Evolutionary conservation across 1,284 basidiomycete genomes (phyloP), one percentile per base, ranked within the genome.

Genomic region (Marasmius tenuissimus): DNA sequence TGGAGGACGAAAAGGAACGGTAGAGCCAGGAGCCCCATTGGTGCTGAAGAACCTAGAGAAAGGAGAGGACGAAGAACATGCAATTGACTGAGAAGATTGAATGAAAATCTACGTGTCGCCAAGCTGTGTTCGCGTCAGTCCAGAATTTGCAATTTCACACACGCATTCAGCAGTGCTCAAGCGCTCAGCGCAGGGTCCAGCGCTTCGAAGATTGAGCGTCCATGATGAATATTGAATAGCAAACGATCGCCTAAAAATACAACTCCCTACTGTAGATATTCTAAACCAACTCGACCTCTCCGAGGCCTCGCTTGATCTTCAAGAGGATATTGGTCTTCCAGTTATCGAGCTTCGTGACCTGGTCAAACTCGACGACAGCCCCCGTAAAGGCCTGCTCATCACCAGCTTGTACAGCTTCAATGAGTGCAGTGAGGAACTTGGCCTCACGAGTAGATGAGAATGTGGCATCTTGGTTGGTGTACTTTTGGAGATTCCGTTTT

Each of bases 321-420:
- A 97, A 78, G 68, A 98, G 74, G 57, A 98, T 89, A 39, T 76
- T 81, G 42, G 95, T 97, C 85, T 97, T 97, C 94, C 94, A 97
- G 76, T 92, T 92, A 75, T 98, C 96, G 70, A 98, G 77, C 76
- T 93, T 94, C 48, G 87, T 91, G 63, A 97, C 85, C 71, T 94
- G 88, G 74, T 97, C 94, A 72, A 87, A 97, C 72, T 94, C 92
- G 55, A 85, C 85, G 18, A 96, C 88, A 16, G 86, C 86, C n/a
- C 76, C 86, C 6, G 92, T 93, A 74, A 92, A 97, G 12, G 80
- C 78, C 69, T 95, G 91, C 22, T 82, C 73, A 70, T 98, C 94
- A 4, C 89, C 92, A 38, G 82, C 82, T 64, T 96, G 93, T 49
- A 94, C 84, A 1, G 94, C 86, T 34, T 95, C 91, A 37, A 90